A percentile compares a stretch with the other conserved stretches of the same genome.
These are phyloP conservation scores for Pythium volutum DNA, from an alignment of 352 stramenopile species.

Conservation along the genomic window DNA sequence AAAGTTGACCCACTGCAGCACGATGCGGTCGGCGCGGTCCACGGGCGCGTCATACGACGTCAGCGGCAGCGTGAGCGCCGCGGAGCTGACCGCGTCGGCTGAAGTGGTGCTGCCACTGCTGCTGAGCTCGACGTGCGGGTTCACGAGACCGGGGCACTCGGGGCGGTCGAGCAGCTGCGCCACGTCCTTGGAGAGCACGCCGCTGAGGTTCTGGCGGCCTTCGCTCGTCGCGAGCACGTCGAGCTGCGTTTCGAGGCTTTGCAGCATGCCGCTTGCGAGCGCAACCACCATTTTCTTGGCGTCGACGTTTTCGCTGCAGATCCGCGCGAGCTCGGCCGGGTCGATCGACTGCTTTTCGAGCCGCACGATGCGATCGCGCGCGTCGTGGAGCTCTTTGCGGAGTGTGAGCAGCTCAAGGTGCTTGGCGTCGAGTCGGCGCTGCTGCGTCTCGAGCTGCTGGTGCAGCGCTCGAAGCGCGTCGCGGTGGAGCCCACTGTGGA, in stretches of 20 bases:
- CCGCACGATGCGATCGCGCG: conserved; percentile 25
- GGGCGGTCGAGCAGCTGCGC: conserved; percentile 59
- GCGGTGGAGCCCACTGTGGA: conserved; percentile 39
- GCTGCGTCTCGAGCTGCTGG: conserved; percentile 28
- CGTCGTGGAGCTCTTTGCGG: conserved; percentile 43
- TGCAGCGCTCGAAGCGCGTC: conserved; percentile 40
- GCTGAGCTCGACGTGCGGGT: conserved; percentile 39
- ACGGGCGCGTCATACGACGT: conserved; percentile 44
- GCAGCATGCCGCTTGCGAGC: conserved; percentile 39
- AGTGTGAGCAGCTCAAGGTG: conserved; percentile 57
- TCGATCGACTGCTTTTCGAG: conserved; percentile 55
- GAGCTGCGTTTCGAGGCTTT: conserved; percentile 55
- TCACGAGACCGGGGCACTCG: conserved; percentile 62
- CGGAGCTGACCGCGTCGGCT: conserved; percentile 19
- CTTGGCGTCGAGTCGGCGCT: conserved; percentile 33
- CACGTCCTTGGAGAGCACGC: conserved; percentile 63
- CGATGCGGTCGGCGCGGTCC: conserved; percentile 64
- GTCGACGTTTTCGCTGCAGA: conserved; percentile 53
- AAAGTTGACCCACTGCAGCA: conserved; percentile 75
- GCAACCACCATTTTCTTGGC: conserved; percentile 76
- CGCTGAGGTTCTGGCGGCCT: conserved; percentile 55
- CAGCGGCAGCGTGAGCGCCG: conserved; percentile 11
- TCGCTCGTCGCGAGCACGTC: conserved; percentile 60
- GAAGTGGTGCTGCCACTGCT: not conserved
- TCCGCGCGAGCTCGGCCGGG: conserved; percentile 47